Base-by-base conservation (phyloP, 345 rosid species). In the Linum trigynum region DNA sequence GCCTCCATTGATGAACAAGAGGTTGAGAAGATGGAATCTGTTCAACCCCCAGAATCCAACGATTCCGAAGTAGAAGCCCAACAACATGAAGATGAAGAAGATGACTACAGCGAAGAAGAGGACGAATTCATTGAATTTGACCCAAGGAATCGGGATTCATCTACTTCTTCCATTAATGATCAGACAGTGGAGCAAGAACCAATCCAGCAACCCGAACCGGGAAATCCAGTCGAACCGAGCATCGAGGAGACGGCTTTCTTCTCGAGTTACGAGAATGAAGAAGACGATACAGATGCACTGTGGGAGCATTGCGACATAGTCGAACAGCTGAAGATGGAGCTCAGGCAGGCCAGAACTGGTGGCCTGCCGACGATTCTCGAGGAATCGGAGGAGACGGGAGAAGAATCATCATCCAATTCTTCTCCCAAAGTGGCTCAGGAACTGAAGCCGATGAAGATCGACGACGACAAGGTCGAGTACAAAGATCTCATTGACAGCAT, bases 301-400 rank as follows among this genome's bases (percentile, higher is more conserved):
- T 69, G 45, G 62, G 96, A 85, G 66, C 82, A 83, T 0, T 79
- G 76, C 39, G 94, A 86, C 48, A 65, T 85, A 62, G 57, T 85
- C 6, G 88, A 92, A 65, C 85, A 75, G 78, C 76, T 92, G 59
- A 84, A 80, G 76, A 66, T 76, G 81, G 91, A 89, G 37, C 68
- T 89, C 36, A 82, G 65, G 59, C 71, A 38, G n/a, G 89, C 85
- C 4, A 85, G 91, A 70, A 84, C 82, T 0, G 95, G 88, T 5
- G 98, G 96, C 36, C 85, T 92, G 59, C 84, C 96, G 3, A 86
- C 95, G 0, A 89, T 92, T 70, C 68, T 75, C 12, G 98, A 92
- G 75, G 98, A 92, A 64, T 76, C 87, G 2, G 95, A 85, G 72
- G 37, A 23, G 32, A 23, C 67, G 10, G 71, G 57, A 38, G 77